Evolutionary conservation across 768 basidiomycete genomes (phyloP).

Genomic region (Paxillus ammoniavirescens): DNA sequence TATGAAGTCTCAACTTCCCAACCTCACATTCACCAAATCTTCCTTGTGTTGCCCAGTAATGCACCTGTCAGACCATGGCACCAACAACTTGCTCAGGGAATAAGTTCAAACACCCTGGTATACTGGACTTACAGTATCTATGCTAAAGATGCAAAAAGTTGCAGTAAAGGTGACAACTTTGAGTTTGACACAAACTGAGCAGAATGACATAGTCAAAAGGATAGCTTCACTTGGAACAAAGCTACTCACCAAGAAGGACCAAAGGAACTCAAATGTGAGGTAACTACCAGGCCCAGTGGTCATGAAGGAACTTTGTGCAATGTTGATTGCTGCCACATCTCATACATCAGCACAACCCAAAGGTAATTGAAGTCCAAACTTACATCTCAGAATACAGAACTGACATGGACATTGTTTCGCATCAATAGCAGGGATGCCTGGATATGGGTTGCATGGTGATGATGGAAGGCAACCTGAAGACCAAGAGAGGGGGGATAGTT

Average conservation of each 20-base stretch:
- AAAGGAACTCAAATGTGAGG: neutral
- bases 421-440: no score
- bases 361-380: neutral
- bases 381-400: neutral
- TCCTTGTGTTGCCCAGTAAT: neutral
- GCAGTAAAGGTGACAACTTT: neutral
- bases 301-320: neutral
- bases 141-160: neutral
- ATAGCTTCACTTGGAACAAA: neutral
- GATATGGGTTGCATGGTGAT: neutral
- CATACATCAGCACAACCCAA: neutral
- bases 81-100: neutral
- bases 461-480: neutral
- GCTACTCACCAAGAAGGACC: neutral
- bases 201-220: neutral
- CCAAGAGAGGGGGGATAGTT: neutral
- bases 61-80: neutral
- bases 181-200: neutral
- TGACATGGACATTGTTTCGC: neutral
- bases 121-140: neutral
- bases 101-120: neutral
- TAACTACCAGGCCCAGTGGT: neutral
- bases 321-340: neutral
- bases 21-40: neutral
- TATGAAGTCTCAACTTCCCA: neutral